phyloP scores from a whole-genome alignment of 768 basidiomycete genomes.

The Neoboletus brunneissimus region DNA sequence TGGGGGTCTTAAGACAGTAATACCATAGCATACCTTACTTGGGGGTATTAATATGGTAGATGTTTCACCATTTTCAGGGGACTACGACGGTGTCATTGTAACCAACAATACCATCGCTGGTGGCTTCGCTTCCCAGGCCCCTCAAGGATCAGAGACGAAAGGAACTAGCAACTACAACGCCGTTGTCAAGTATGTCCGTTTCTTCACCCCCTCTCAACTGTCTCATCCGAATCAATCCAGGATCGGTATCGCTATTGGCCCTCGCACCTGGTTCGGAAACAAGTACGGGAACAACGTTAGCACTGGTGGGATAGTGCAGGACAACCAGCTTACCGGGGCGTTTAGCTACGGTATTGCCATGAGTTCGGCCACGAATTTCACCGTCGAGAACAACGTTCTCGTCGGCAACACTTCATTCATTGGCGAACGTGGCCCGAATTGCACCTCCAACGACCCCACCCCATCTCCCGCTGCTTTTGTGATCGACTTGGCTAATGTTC shows the following conservation, averaged over 20 bases:
- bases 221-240: conserved; percentile 36
- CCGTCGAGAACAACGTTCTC: conserved; percentile 57
- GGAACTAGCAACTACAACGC: conserved; percentile 59
- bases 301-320: conserved; percentile 49
- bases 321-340: conserved; percentile 62
- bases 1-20: background rate
- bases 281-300: conserved; percentile 53
- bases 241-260: conserved; percentile 79
- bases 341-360: conserved; percentile 75
- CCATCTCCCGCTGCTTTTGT: conserved; percentile 62
- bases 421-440: conserved; percentile 64
- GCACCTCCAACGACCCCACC: conserved; percentile 45
- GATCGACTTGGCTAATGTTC: conserved; percentile 43
- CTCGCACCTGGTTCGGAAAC: conserved; percentile 71
- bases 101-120: conserved; percentile 65
- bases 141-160: conserved; percentile 38
- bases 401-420: conserved; percentile 74
- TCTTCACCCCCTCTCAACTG: background rate
- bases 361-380: conserved; percentile 62
- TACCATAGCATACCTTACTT: conserved; percentile 56
- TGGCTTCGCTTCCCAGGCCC: conserved; percentile 56
- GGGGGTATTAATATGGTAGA: conserved; percentile 83
- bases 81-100: conserved; percentile 64
- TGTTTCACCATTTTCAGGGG: conserved; percentile 61
- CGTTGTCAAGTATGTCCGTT: conserved; percentile 62